Evolutionary conservation across 768 basidiomycete species (phyloP).

Genomic region (Rhodotorula sphaerocarpa): DNA sequence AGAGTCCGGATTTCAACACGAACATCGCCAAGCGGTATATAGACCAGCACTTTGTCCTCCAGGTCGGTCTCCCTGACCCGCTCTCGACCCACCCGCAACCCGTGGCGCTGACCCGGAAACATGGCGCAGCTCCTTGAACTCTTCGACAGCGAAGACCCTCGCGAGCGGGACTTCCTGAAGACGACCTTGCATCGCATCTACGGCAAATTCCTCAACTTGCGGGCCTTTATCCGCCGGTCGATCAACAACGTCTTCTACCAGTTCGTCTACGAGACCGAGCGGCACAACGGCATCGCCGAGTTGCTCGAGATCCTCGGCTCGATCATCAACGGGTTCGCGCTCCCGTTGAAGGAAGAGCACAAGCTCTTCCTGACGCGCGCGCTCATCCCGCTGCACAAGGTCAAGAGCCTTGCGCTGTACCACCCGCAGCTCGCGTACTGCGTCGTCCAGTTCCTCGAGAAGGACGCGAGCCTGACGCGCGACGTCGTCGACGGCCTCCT

Average conservation of each 20-base stretch:
- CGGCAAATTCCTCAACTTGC: slow-evolving; percentile 96
- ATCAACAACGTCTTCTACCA: slow-evolving; percentile 99
- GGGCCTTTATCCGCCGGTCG: slow-evolving; percentile 95
- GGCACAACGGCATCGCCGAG: slow-evolving; percentile 98
- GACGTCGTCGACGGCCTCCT: slow-evolving; percentile 94
- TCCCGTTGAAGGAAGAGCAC: slow-evolving; percentile 98
- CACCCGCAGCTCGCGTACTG: slow-evolving; percentile 99
- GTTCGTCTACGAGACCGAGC: slow-evolving; percentile 96
- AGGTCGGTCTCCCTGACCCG: slow-evolving; percentile 36
- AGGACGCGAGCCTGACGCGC: slow-evolving; percentile 82
- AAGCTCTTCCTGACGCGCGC: slow-evolving; percentile 92
- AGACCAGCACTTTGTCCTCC: slow-evolving; percentile 89
- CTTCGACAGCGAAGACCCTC: slow-evolving; percentile 96
- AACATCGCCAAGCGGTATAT: slow-evolving; percentile 96
- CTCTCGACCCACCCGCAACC: too few species aligned
- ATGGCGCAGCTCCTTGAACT: slow-evolving; percentile 69
- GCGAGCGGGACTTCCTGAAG: slow-evolving; percentile 98
- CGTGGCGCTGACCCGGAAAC: neutral
- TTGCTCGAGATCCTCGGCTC: slow-evolving; percentile 95
- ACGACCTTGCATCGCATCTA: slow-evolving; percentile 98
- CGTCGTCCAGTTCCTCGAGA: slow-evolving; percentile 96
- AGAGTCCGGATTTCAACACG: slow-evolving; percentile 95
- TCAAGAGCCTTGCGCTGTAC: slow-evolving; percentile 88
- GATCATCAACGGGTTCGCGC: slow-evolving; percentile 97
- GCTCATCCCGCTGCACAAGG: slow-evolving; percentile 93